Base-by-base conservation (phyloP, 129 eudicot genomes). In the Smallanthus sonchifolius region DNA sequence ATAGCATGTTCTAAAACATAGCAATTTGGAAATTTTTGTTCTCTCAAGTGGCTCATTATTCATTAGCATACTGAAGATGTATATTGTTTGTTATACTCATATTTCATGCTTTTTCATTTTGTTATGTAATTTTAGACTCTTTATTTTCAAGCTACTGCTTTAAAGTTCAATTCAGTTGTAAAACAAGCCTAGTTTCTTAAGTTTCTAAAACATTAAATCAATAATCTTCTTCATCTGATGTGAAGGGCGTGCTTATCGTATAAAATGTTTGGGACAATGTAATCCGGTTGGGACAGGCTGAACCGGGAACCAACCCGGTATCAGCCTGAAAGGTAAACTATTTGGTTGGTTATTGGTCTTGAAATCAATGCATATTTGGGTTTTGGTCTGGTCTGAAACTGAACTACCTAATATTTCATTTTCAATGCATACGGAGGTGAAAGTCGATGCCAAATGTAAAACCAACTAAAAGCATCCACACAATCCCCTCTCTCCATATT, bases 21-120 rank as follows among this genome's bases (percentile, higher is more conserved):
- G 65, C 43, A 15, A 66, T 38, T 76, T 77, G 74, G 69, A 77
- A 37, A 7, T 47, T 78, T 81, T 74, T 75, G 69, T 67, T 37
- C 54, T 59, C 56, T 67, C 67, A 47, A 16, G 34, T 42, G 77
- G 60, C 8, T 69, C 48, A 66, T 56, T 57, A 62, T 66, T 72
- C 63, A 60, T 74, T 74, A 64, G 82, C 80, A 75, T 80, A 74
- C 60, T 55, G 19, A 81, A 81, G 81, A 81, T 81, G 81, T 81
- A 81, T 70, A 70, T 81, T 75, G 73, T 81, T 36, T 5, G 57
- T 71, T 42, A 61, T 30, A 17, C 69, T 69, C 69, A 70, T 51
- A 30, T 73, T 61, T 80, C 65, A 9, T 77, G 76, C 54, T 66
- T 43, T 51, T 20, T 67, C 39, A 39, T 65, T 24, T 77, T 82